Percentiles rank a stretch among this genome's conserved stretches.
Conservation (phyloP, 2,329 filamentous ascomycete species). For the Diaporthe citriasiana region DNA sequence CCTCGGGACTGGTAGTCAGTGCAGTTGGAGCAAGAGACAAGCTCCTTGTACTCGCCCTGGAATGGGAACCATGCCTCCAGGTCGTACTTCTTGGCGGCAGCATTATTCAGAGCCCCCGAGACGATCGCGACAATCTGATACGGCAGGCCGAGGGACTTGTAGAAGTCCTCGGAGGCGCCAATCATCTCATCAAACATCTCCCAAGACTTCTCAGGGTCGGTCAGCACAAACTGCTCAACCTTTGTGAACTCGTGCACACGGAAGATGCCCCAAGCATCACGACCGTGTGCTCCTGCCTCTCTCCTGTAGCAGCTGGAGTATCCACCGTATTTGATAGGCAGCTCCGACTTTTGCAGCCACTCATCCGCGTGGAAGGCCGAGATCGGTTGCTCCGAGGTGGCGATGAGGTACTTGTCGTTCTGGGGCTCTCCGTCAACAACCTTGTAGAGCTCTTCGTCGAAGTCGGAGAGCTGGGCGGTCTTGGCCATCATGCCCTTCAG, state of each 20-base stretch:
- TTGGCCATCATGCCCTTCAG: constrained; percentile 96
- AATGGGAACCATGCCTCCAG: constrained; percentile 97
- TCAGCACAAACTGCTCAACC: constrained; percentile 63
- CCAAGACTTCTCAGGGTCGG: constrained; percentile 73
- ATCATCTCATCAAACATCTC: constrained; percentile 96
- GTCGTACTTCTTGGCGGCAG: constrained; percentile 89
- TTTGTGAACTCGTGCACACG: constrained; percentile 92
- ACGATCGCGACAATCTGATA: constrained; percentile 96
- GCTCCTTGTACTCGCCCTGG: constrained; percentile 98
- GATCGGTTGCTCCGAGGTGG: constrained; percentile 94
- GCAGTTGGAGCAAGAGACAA: constrained; percentile 98
- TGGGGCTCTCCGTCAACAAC: constrained; percentile 91
- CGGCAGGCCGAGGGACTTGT: constrained; percentile 88
- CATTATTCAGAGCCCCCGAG: constrained; percentile 94
- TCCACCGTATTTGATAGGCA: constrained; percentile 93
- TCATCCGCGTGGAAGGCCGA: constrained; percentile 94
- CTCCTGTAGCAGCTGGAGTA: constrained; percentile 97
- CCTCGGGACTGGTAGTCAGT: constrained; percentile 97
- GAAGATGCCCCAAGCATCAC: constrained; percentile 95
- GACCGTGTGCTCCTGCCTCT: constrained; percentile 87
- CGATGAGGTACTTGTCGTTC: constrained; percentile 77
- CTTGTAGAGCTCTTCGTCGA: constrained; percentile 98
- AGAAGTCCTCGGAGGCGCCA: constrained; percentile 90
- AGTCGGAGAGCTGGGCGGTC: constrained; percentile 96
- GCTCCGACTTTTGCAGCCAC: constrained; percentile 86